phyloP scores from a whole-genome alignment of 805 yeast species.

The Spathaspora sp. region DNA sequence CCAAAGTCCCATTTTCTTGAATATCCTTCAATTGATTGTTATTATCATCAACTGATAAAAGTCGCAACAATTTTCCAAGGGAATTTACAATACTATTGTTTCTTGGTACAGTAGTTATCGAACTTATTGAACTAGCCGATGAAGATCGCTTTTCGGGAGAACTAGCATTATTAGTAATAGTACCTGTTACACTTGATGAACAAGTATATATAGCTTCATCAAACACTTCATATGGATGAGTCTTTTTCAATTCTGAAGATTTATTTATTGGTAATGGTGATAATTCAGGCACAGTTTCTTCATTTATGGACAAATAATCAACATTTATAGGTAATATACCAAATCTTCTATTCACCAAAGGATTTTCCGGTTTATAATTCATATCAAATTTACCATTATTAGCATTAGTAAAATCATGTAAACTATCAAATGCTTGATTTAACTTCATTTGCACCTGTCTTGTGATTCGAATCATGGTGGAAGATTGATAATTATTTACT shows the following conservation, averaged over 20 bases:
- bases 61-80: conserved; percentile 32
- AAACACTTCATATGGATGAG: conserved; percentile 60
- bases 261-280: conserved; percentile 8
- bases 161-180: no score
- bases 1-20: background rate
- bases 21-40: conserved; percentile 4
- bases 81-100: conserved; percentile 21
- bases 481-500: conserved; percentile 34
- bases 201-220: conserved; percentile 60
- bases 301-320: conserved; percentile 13
- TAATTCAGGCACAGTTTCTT: conserved; percentile 7
- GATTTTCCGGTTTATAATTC: conserved; percentile 33
- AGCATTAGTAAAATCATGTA: conserved; percentile 24
- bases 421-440: conserved; percentile 18
- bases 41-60: conserved; percentile 30
- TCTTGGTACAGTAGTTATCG: background rate
- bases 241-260: conserved; percentile 39
- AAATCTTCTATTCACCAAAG: conserved; percentile 47
- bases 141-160: background rate
- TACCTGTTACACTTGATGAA: conserved; percentile 13
- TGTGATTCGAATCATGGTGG: conserved; percentile 27
- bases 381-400: conserved; percentile 13
- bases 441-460: conserved; percentile 29
- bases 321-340: conserved; percentile 35
- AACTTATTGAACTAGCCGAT: conserved; percentile 1